Percentiles rank a stretch among this genome's conserved stretches.
phyloP scores from a whole-genome alignment of 371 early-diverging fungal species.

The Dinochytrium kinnereticum region DNA sequence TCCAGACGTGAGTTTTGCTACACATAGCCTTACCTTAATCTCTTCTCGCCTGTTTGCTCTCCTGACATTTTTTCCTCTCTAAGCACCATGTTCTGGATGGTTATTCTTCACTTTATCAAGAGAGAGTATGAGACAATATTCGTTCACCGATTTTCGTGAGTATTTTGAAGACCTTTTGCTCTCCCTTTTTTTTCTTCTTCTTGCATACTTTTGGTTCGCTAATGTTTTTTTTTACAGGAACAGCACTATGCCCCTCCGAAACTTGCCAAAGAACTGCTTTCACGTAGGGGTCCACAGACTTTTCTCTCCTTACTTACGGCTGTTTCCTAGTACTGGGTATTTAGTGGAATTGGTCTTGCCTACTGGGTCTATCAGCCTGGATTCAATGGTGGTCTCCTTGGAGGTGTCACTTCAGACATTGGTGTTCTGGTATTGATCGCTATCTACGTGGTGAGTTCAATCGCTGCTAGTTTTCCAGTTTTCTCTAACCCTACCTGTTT shows the following conservation, averaged over 20 bases:
- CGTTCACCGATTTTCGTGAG: constrained; percentile 82
- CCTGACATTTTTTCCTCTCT: background rate
- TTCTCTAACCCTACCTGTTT: background rate
- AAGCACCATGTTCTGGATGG: constrained; percentile 67
- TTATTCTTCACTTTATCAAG: constrained; percentile 88
- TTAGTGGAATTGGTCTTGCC: constrained; percentile 87
- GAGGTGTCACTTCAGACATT: constrained; percentile 54
- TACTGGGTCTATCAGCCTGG: constrained; percentile 65
- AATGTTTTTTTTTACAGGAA: constrained; percentile 38
- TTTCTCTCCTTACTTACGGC: background rate
- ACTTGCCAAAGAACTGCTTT: constrained; percentile 93
- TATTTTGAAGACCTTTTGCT: background rate
- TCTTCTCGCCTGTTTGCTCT: no score
- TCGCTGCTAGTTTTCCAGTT: background rate
- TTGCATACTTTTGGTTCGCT: background rate
- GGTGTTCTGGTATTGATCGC: constrained; percentile 64
- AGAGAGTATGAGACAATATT: constrained; percentile 92
- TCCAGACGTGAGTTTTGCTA: constrained; percentile 36
- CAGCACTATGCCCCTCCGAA: constrained; percentile 92
- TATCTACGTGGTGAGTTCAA: constrained; percentile 67
- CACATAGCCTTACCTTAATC: background rate
- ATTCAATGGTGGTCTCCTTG: constrained; percentile 34
- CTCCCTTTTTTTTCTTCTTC: background rate
- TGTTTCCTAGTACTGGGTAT: constrained; percentile 75
- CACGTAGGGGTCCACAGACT: constrained; percentile 54